Conservation (phyloP, 345 rosid species). For the Eucalyptus erythrocorys region DNA sequence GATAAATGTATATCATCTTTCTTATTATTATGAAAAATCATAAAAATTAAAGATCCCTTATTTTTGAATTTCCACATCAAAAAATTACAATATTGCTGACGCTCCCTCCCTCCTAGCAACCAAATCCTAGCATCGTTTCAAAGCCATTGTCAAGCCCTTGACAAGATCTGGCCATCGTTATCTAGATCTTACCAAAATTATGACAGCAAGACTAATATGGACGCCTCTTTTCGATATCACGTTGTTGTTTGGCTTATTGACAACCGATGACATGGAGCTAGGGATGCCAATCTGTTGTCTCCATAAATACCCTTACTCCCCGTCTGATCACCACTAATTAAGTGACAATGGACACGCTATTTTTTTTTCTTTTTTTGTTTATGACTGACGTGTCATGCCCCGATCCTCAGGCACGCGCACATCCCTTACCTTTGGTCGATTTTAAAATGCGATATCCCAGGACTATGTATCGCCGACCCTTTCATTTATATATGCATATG, state of each 20-base stretch:
- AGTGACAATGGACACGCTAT: neutral
- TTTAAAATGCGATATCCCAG: too few relatives aligned
- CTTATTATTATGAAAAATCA: too few relatives aligned
- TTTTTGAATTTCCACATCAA: too few relatives aligned
- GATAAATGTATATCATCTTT: too few relatives aligned
- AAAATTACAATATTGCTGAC: too few relatives aligned
- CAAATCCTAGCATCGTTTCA: neutral
- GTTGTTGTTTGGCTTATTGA: neutral
- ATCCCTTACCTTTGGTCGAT: too few relatives aligned
- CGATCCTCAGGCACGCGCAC: too few relatives aligned
- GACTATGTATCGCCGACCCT: too few relatives aligned
- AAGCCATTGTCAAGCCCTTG: neutral
- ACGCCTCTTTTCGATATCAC: neutral
- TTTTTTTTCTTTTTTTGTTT: too few relatives aligned
- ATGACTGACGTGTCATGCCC: too few relatives aligned
- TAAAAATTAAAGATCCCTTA: too few relatives aligned
- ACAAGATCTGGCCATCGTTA: neutral
- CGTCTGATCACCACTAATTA: neutral
- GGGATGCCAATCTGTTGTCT: neutral
- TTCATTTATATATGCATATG: too few relatives aligned
- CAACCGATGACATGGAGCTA: neutral
- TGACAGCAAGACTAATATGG: neutral
- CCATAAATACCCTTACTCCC: neutral
- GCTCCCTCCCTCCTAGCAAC: neutral
- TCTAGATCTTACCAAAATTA: neutral